Evolutionary conservation across 371 early-diverging fungal species (phyloP), one percentile per base, ranked within the genome.

Genomic region (Dichotomocladium elegans): DNA sequence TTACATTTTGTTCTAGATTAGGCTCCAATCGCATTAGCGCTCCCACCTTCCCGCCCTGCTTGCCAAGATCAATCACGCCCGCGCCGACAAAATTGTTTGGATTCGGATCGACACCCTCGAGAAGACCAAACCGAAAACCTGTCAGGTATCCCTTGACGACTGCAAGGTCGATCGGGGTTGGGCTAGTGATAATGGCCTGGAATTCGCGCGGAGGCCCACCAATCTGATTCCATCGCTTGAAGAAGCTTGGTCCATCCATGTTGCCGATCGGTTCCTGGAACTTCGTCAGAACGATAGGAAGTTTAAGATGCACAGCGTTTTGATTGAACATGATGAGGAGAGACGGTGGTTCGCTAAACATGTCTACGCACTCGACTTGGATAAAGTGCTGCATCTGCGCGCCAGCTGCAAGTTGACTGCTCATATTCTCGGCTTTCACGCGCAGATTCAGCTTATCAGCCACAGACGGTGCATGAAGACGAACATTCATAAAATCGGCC

Each of bases 161-260:
- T 10, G 67, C 69, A 24, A 77, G 41, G 40, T 85, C 73, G 25
- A 87, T 85, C 22, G 80, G 79, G 0, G 66, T 64, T 4, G 74
- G 72, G n/a, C 83, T 70, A 47, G 76, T 72, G 63, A 91, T 87
- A 35, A 91, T 80, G 25, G 63, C 66, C 60, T 91, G 92, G 19
- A 68, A 75, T 60, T 95, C 95, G 15, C 89, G 79, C 14, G 90
- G 89, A 4, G 88, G 65, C 0, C 90, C 94, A 15, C 93, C 95
- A 55, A 98, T 89, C 68, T 96, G 97, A 62, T 88, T 89, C 99
- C 99, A 98, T 21, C 97, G 83, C 17, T 79, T 71, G 60, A 96
- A 93, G 67, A 94, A 98, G 68, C 93, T 94, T n/a, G 69, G 51
- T 6, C 86, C 81, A 19, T 83, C 61, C 63, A 98, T 83, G 9